A percentile compares a stretch with the other conserved stretches of the same genome.
phyloP scores from a whole-genome alignment of 257 asterid species.

The Orobanche coerulescens region DNA sequence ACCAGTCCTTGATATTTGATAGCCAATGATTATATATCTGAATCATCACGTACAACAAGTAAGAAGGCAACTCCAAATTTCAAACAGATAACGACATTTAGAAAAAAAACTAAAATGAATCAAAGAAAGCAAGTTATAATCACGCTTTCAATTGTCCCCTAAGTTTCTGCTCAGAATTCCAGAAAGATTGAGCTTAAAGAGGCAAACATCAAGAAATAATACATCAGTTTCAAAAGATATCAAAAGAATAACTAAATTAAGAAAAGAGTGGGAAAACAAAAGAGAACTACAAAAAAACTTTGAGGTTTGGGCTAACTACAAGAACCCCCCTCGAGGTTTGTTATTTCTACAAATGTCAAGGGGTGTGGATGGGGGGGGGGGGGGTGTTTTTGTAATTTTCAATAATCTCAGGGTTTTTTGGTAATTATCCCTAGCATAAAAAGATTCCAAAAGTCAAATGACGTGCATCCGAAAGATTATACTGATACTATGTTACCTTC shows the following conservation, averaged over 20 bases:
- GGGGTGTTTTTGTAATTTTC: background rate
- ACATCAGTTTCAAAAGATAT: constrained; percentile 11
- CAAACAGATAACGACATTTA: constrained; percentile 2
- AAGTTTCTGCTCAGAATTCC: constrained; percentile 14
- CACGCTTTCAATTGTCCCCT: background rate
- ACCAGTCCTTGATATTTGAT: constrained; percentile 97
- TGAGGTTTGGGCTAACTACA: no score
- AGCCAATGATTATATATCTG: constrained; percentile 96
- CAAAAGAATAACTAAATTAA: background rate
- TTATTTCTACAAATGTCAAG: background rate
- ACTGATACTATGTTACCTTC: constrained; percentile 45
- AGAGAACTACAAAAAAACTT: background rate
- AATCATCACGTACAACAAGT: constrained; percentile 25
- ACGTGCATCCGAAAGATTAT: constrained; percentile 10
- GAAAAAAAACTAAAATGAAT: constrained; percentile 6
- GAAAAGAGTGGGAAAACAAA: constrained; percentile 5
- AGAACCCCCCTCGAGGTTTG: no score
- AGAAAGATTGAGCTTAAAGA: constrained; percentile 2
- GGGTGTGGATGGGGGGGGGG: background rate
- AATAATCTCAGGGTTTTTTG: background rate
- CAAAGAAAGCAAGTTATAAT: background rate
- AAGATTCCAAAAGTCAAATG: constrained; percentile 14
- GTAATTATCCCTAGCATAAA: background rate
- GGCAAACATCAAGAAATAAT: constrained; percentile 11
- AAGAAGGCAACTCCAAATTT: constrained; percentile 18